phyloP scores from a whole-genome alignment of 1,284 basidiomycete genomes.

The Ganoderma resinaceum region DNA sequence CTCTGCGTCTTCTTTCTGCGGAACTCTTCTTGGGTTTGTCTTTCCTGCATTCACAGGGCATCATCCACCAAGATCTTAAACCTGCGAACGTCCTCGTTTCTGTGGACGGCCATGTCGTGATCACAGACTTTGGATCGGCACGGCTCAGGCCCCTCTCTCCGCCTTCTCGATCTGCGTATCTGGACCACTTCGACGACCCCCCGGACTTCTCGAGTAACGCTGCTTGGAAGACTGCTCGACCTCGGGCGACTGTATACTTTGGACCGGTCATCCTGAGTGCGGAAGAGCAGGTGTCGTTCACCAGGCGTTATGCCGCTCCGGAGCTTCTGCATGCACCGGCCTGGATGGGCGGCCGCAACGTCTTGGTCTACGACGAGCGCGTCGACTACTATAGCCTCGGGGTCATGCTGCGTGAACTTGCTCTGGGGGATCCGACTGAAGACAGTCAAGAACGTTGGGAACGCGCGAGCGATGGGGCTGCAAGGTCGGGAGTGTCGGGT shows the following conservation, averaged over 20 bases:
- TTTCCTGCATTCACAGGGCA: slow-evolving; percentile 44
- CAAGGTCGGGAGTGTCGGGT: neutral
- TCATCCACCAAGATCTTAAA: slow-evolving; percentile 74
- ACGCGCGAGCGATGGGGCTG: slow-evolving; percentile 20
- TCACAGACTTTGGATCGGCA: slow-evolving; percentile 66
- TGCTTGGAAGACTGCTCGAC: neutral
- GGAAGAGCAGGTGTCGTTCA: slow-evolving; percentile 32
- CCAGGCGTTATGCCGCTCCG: slow-evolving; percentile 32
- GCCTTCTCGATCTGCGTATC: neutral
- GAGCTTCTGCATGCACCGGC: slow-evolving; percentile 27
- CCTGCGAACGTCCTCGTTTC: slow-evolving; percentile 70
- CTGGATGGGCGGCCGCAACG: slow-evolving; percentile 16
- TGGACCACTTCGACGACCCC: neutral
- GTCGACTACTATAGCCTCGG: slow-evolving; percentile 33
- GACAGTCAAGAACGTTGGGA: slow-evolving; percentile 20
- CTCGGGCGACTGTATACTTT: slow-evolving; percentile 8
- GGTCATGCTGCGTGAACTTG: slow-evolving; percentile 30
- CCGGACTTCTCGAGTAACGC: slow-evolving; percentile 15
- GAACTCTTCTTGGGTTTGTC: slow-evolving; percentile 27
- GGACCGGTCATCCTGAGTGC: slow-evolving; percentile 25
- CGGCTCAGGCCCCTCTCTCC: slow-evolving; percentile 35
- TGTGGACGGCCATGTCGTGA: slow-evolving; percentile 54
- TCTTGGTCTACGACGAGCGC: slow-evolving; percentile 31
- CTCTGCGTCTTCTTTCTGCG: slow-evolving; percentile 27
- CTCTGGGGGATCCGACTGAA: slow-evolving; percentile 14